Percentiles rank a stretch among this genome's conserved stretches.
Evolutionary conservation across 352 stramenopile species (phyloP).

Genomic region (Globisporangium nunn): DNA sequence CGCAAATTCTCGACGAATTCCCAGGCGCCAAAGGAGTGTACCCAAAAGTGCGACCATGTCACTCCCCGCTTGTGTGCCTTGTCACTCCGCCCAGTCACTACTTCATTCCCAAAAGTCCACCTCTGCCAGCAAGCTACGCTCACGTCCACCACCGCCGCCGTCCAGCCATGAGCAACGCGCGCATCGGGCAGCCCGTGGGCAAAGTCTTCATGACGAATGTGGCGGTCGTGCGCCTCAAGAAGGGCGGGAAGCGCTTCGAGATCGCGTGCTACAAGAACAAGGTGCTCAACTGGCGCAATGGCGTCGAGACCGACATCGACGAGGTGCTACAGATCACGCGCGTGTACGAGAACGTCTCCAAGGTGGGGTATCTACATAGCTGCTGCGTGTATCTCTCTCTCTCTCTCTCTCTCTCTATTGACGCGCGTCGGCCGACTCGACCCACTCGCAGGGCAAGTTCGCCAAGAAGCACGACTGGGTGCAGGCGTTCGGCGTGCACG

Average conservation of each 20-base stretch:
- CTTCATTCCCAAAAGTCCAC: neutral
- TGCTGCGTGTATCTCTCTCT: neutral
- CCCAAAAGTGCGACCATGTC: neutral
- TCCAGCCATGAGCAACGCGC: constrained; percentile 38
- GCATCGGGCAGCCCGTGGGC: constrained; percentile 75
- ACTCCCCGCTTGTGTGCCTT: too few species aligned
- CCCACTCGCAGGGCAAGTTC: constrained; percentile 82
- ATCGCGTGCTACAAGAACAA: constrained; percentile 99
- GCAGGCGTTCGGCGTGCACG: constrained; percentile 91
- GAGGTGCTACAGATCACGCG: constrained; percentile 97
- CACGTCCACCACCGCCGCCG: neutral
- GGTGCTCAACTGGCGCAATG: constrained; percentile 97
- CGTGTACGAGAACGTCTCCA: constrained; percentile 98
- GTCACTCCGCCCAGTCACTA: neutral
- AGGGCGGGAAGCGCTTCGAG: constrained; percentile 96
- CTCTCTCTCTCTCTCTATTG: neutral
- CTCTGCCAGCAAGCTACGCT: too few species aligned
- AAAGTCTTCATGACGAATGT: constrained; percentile 96
- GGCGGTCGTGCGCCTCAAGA: constrained; percentile 93
- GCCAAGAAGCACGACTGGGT: constrained; percentile 92
- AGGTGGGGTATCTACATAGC: constrained; percentile 19
- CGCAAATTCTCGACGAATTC: too few species aligned
- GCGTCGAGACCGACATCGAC: constrained; percentile 96
- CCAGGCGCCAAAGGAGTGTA: too few species aligned
- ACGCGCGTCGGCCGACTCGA: too few species aligned